Evolutionary conservation across 176 grass and related monocot species (phyloP).

Genomic region (Pontederia crassipes): DNA sequence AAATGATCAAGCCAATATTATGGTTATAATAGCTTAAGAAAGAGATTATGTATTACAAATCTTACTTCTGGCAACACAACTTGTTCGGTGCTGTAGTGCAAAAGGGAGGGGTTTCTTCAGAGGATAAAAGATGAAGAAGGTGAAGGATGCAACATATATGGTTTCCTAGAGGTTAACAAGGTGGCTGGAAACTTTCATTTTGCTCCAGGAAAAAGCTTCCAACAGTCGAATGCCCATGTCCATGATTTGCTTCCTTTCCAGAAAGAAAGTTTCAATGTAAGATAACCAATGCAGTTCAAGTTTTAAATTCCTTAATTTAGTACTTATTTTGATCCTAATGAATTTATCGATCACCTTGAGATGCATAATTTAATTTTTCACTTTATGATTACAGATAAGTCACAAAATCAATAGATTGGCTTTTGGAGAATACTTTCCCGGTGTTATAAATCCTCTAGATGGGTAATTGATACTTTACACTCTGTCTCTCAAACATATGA

Average conservation of each 20-base stretch:
- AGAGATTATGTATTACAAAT: not conserved
- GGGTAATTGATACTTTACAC: slow-evolving; percentile 41
- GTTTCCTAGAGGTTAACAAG: slow-evolving; percentile 84
- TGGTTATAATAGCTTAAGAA: not conserved
- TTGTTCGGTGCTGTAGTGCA: slow-evolving; percentile 46
- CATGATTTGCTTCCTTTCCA: slow-evolving; percentile 95
- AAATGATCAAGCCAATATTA: not conserved
- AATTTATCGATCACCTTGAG: not conserved
- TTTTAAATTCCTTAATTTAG: too few relatives aligned
- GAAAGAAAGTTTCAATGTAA: slow-evolving; percentile 99
- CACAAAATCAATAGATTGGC: slow-evolving; percentile 81
- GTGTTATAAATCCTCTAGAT: slow-evolving; percentile 83
- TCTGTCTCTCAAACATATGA: not conserved
- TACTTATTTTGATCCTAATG: too few relatives aligned
- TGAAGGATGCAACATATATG: slow-evolving; percentile 98
- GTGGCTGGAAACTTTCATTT: slow-evolving; percentile 99
- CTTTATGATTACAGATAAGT: slow-evolving; percentile 53
- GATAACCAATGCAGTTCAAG: not conserved
- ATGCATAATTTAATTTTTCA: not conserved
- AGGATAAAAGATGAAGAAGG: slow-evolving; percentile 98
- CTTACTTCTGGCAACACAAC: not conserved
- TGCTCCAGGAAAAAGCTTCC: slow-evolving; percentile 98
- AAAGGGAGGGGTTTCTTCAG: slow-evolving; percentile 96
- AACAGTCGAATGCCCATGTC: slow-evolving; percentile 91
- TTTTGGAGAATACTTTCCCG: slow-evolving; percentile 93